A percentile compares a stretch with the other conserved stretches of the same genome.
These are phyloP conservation scores for Zygotorulaspora mrakii DNA, from an alignment of 1,139 yeast genomes.

Conservation along the genomic window DNA sequence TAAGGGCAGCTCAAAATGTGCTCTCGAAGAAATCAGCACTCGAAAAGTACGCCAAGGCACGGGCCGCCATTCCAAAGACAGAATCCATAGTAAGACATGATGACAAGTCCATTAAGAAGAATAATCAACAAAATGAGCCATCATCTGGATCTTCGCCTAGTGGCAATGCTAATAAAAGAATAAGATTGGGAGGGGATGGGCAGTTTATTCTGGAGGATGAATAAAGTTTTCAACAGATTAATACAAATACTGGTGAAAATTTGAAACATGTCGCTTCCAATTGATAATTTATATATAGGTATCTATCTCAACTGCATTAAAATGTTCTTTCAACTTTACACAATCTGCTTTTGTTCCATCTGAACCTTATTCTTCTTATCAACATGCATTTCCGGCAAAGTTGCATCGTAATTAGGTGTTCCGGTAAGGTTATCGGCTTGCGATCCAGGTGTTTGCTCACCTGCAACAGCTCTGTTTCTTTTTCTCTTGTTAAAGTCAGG, in stretches of 20 bases:
- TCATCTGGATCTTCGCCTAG: not conserved
- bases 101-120: slow-evolving; percentile 11
- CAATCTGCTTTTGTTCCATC: not conserved
- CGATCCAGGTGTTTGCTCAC: slow-evolving; percentile 16
- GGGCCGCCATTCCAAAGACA: slow-evolving; percentile 61
- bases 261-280: no score
- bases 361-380: slow-evolving; percentile 14
- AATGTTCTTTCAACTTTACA: no score
- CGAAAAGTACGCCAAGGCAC: slow-evolving; percentile 57
- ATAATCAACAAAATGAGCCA: slow-evolving; percentile 2
- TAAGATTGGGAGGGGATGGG: slow-evolving; percentile 4
- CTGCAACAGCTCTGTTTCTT: slow-evolving; percentile 17
- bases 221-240: no score
- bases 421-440: slow-evolving; percentile 7
- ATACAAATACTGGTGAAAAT: no score
- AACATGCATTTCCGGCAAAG: slow-evolving; percentile 7
- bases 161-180: not conserved
- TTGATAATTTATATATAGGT: no score
- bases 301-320: no score
- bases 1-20: slow-evolving; percentile 68
- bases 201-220: slow-evolving; percentile 6
- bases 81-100: slow-evolving; percentile 37
- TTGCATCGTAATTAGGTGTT: slow-evolving; percentile 4
- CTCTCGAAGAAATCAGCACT: slow-evolving; percentile 55
- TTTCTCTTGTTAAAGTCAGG: slow-evolving; percentile 41